A percentile compares a stretch with the other conserved stretches of the same genome.
These are phyloP conservation scores for Phytophthora vignae DNA, from an alignment of 352 stramenopile species.

Conservation along the genomic window DNA sequence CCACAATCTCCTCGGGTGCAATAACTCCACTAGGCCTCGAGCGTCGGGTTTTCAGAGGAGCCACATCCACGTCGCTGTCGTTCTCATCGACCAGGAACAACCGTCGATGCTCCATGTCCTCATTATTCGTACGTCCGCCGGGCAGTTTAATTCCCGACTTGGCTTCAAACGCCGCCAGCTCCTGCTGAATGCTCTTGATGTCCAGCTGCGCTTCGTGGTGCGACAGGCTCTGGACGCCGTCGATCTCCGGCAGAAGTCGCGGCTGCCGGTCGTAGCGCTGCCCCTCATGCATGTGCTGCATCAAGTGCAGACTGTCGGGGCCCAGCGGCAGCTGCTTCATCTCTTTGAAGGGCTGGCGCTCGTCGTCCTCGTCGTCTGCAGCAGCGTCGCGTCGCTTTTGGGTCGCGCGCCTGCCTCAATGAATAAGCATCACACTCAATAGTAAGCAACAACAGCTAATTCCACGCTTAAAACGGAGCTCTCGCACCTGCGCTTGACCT, in stretches of 20 bases:
- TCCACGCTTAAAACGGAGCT: conserved; percentile 2
- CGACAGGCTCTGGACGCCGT: conserved; percentile 61
- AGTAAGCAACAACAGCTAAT: conserved; percentile 17
- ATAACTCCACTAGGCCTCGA: conserved; percentile 56
- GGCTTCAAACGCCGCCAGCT: conserved; percentile 58
- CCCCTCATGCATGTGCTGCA: conserved; percentile 46
- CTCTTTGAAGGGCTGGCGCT: conserved; percentile 19
- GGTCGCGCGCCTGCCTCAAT: conserved; percentile 42
- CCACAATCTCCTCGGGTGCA: conserved; percentile 77
- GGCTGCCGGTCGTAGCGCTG: conserved; percentile 56
- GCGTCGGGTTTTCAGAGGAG: conserved; percentile 48
- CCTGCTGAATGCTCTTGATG: conserved; percentile 65
- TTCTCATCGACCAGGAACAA: conserved; percentile 36
- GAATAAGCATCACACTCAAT: conserved; percentile 3
- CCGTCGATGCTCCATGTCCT: conserved; percentile 35
- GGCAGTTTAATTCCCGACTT: conserved; percentile 33
- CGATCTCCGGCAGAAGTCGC: conserved; percentile 63
- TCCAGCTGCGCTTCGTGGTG: conserved; percentile 59
- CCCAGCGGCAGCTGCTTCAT: conserved; percentile 32
- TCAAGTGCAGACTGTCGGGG: conserved; percentile 38
- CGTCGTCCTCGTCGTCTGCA: conserved; percentile 35
- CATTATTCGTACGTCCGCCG: conserved; percentile 14
- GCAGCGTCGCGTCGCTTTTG: conserved; percentile 62
- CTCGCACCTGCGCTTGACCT: conserved; percentile 51
- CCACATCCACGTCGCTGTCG: conserved; percentile 40